Conservation (phyloP, 176 grass and related monocot species). For the Oryza australiensis region DNA sequence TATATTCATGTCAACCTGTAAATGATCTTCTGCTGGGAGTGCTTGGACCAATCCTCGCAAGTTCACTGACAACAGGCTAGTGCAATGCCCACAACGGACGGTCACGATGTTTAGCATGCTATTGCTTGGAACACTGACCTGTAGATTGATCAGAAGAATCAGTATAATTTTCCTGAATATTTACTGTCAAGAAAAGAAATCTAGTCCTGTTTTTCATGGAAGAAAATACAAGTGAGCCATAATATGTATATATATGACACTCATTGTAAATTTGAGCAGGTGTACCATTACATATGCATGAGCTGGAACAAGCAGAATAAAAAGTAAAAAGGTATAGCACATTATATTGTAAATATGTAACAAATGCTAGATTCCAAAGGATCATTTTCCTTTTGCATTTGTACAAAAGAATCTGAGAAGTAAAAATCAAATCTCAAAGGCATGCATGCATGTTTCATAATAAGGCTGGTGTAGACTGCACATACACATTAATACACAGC, state of each 20-base stretch:
- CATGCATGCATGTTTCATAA: slow-evolving; percentile 3
- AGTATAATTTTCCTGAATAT: neutral
- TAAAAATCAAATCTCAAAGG: neutral
- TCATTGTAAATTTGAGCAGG: neutral
- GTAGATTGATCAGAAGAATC: neutral
- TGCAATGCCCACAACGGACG: slow-evolving; percentile 71
- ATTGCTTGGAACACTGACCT: slow-evolving; percentile 69
- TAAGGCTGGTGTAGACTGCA: slow-evolving; percentile 26
- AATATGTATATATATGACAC: no score
- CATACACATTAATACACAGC: neutral
- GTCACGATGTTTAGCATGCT: slow-evolving; percentile 65
- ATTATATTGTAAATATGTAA: neutral
- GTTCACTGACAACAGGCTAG: slow-evolving; percentile 70
- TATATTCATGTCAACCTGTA: slow-evolving; percentile 48
- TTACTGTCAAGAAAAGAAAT: neutral
- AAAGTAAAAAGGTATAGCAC: neutral
- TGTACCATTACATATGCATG: neutral
- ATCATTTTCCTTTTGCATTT: neutral
- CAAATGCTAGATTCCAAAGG: slow-evolving; percentile 4
- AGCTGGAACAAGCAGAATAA: neutral
- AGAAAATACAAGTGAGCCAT: neutral
- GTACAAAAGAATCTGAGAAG: neutral
- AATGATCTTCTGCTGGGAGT: slow-evolving; percentile 44
- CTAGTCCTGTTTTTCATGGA: neutral
- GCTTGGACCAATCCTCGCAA: slow-evolving; percentile 50